A percentile compares a stretch with the other conserved stretches of the same genome.
phyloP scores from a whole-genome alignment of 2,329 filamentous ascomycete species.

The Cytospora leucostoma region DNA sequence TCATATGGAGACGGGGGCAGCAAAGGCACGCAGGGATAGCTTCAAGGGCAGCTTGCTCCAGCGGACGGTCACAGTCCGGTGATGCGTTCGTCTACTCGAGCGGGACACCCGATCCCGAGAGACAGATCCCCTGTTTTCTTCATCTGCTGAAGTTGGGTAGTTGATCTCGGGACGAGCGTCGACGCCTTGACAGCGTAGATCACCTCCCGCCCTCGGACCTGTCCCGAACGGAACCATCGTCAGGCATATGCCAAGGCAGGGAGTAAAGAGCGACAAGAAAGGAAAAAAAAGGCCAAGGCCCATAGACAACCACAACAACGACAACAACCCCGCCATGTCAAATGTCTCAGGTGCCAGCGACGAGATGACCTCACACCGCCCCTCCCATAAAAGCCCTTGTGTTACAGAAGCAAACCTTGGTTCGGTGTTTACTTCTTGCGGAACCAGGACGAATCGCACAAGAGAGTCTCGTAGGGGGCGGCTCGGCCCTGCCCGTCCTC shows the following conservation, averaged over 20 bases:
- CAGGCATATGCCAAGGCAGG: neutral
- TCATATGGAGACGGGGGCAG: neutral
- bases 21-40: no score
- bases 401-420: neutral
- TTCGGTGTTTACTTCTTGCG: neutral
- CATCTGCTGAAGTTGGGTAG: neutral
- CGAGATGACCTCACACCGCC: constrained; percentile 3
- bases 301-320: neutral
- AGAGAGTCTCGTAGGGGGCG: neutral
- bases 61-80: no score
- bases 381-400: neutral
- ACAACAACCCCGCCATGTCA: neutral
- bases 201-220: neutral
- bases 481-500: neutral
- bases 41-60: no score
- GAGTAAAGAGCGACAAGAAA: neutral
- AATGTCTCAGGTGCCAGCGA: neutral
- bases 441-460: neutral
- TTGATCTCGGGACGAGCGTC: neutral
- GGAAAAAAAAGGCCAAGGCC: no score
- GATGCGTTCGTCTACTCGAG: no score
- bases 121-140: neutral
- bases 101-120: no score
- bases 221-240: neutral
- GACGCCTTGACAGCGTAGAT: neutral